These are phyloP conservation scores for Alternaria atra DNA, from an alignment of 2,329 filamentous ascomycete species.

Conservation along the genomic window DNA sequence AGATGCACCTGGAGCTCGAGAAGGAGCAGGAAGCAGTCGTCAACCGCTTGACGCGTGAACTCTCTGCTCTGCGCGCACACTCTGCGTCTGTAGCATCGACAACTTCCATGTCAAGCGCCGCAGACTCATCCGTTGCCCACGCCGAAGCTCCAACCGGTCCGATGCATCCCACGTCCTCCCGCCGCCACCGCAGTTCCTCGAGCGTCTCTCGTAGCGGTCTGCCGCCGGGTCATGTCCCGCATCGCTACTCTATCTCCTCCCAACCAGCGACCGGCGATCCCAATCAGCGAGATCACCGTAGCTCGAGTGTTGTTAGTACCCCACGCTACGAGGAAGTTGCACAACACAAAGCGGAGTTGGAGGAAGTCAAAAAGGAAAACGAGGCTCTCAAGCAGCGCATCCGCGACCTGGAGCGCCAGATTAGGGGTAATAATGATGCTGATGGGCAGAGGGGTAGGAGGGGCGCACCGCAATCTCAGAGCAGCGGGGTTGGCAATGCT, in stretches of 20 bases:
- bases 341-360: conserved; percentile 56
- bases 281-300: conserved; percentile 34
- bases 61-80: conserved; percentile 79
- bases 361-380: conserved; percentile 61
- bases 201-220: conserved; percentile 56
- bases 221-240: conserved; percentile 33
- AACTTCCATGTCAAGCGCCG: conserved; percentile 44
- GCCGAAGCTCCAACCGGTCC: conserved; percentile 56
- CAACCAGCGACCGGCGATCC: conserved; percentile 38
- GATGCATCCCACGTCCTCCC: conserved; percentile 63
- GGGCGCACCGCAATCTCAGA: conserved; percentile 29
- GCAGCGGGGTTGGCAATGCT: conserved; percentile 12
- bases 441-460: conserved; percentile 46
- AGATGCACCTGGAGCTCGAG: conserved; percentile 88
- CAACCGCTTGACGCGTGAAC: conserved; percentile 90
- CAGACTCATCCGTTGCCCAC: conserved; percentile 57
- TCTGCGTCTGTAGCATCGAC: conserved; percentile 70
- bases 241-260: conserved; percentile 46
- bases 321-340: conserved; percentile 55
- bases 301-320: conserved; percentile 49
- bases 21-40: conserved; percentile 96
- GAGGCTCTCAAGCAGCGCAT: conserved; percentile 58
- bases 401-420: conserved; percentile 56
- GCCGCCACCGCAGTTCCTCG: conserved; percentile 65
- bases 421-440: conserved; percentile 34